phyloP scores from a whole-genome alignment of 176 grass and related monocot species.

The Triticum aestivum region IWGSC_CS_RefSeq_v2.1 NC_057807.1:274653648-274654147 shows the following conservation, averaged over 20 bases:
- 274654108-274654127: no score
- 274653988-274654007: background rate
- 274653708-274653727: no score
- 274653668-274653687: no score
- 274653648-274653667: background rate
- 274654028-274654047: background rate
- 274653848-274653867: background rate
- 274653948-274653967: background rate
- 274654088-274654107: no score
- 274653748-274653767: no score
- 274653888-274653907: background rate
- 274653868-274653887: background rate
- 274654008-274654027: background rate
- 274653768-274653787: no score
- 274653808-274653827: no score
- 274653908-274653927: background rate
- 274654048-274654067: background rate
- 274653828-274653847: no score
- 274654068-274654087: background rate
- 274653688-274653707: no score
- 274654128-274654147: no score
- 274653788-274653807: no score
- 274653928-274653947: background rate
- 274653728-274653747: no score
- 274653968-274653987: background rate